Conservation (phyloP, 352 stramenopile species). For the Pilasporangium apinafurcum region DNA sequence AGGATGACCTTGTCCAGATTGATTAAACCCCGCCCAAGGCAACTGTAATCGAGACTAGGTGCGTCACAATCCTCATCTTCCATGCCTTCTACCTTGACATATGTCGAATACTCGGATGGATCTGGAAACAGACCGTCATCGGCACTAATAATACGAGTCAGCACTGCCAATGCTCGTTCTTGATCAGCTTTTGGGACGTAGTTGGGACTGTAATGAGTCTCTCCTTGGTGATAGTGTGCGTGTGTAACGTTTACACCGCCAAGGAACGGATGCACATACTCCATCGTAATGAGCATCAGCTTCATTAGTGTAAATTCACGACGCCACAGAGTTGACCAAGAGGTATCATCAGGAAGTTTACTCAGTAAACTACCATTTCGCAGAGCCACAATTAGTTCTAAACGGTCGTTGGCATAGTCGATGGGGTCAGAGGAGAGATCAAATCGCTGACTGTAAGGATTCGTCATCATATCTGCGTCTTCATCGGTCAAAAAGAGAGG, state of each 20-base stretch:
- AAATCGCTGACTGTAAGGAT: constrained; percentile 47
- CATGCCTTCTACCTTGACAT: constrained; percentile 31
- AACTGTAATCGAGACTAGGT: constrained; percentile 45
- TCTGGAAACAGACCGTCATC: constrained; percentile 48
- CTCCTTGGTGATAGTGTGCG: constrained; percentile 26
- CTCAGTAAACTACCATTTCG: constrained; percentile 19
- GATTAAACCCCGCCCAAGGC: constrained; percentile 41
- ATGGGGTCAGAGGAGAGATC: constrained; percentile 56
- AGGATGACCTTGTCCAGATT: constrained; percentile 39
- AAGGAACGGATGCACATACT: constrained; percentile 30
- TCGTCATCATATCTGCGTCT: constrained; percentile 23
- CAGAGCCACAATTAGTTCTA: constrained; percentile 38
- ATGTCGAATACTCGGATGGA: constrained; percentile 38
- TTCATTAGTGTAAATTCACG: constrained; percentile 32
- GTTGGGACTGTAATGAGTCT: constrained; percentile 21
- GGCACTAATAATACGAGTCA: constrained; percentile 32
- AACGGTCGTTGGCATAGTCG: constrained; percentile 42
- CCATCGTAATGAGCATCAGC: constrained; percentile 33
- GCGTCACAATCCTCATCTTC: constrained; percentile 34
- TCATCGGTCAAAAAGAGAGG: constrained; percentile 70
- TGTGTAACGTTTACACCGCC: constrained; percentile 58
- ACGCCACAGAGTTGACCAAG: constrained; percentile 45
- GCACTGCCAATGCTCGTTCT: constrained; percentile 22
- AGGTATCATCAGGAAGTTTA: constrained; percentile 47
- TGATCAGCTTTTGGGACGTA: constrained; percentile 32